Evolutionary conservation across 2,329 filamentous ascomycete genomes (phyloP).

Genomic region (Epichloe elymi): DNA sequence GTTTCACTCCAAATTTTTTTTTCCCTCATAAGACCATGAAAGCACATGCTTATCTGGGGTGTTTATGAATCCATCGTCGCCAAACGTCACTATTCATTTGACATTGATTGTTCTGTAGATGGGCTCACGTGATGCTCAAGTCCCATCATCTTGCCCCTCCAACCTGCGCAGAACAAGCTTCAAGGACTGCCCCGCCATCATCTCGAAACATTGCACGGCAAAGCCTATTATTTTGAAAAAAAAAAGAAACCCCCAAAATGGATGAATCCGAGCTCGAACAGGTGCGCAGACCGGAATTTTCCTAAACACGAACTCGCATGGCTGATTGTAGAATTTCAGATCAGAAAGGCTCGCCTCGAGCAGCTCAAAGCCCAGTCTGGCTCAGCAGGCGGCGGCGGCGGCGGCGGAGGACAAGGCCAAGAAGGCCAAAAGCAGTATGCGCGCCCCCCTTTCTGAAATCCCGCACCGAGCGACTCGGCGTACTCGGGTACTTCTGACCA

Average conservation of each 20-base stretch:
- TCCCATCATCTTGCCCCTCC: slow-evolving; percentile 9
- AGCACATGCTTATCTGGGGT: not conserved
- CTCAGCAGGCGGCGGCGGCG: slow-evolving; percentile 31
- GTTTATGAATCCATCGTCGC: not conserved
- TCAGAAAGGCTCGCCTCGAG: slow-evolving; percentile 80
- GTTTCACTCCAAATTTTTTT: too few species aligned
- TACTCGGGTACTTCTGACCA: too few species aligned
- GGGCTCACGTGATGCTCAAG: slow-evolving; percentile 9
- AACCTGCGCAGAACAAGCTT: not conserved
- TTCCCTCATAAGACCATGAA: too few species aligned
- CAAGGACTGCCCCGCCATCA: slow-evolving; percentile 1
- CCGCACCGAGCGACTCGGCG: too few species aligned
- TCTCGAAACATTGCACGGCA: slow-evolving; percentile 2
- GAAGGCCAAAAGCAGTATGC: slow-evolving; percentile 45
- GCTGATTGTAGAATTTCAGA: slow-evolving; percentile 35
- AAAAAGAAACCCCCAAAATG: slow-evolving; percentile 19
- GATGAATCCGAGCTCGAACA: slow-evolving; percentile 32
- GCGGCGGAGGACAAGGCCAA: slow-evolving; percentile 32
- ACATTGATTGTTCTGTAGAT: not conserved
- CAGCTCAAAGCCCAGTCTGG: slow-evolving; percentile 70
- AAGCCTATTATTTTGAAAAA: not conserved
- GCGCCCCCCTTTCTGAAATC: not conserved
- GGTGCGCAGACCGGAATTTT: slow-evolving; percentile 11
- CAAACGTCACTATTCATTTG: not conserved
- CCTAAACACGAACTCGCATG: not conserved